Evolutionary conservation across 768 basidiomycete genomes (phyloP).

Genomic region (Scleroderma citrinum): DNA sequence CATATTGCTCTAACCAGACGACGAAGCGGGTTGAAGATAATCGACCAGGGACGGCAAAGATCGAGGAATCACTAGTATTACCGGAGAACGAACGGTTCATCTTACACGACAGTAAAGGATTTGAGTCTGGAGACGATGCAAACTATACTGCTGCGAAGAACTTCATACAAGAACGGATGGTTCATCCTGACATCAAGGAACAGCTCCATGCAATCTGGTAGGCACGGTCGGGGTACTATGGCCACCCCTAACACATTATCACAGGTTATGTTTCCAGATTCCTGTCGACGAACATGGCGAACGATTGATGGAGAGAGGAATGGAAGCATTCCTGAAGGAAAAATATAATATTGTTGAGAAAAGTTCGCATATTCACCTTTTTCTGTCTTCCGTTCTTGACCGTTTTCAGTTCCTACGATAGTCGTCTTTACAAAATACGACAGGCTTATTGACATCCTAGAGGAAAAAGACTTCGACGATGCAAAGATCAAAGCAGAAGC

Average conservation of each 20-base stretch:
- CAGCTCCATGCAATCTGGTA: conserved; percentile 13
- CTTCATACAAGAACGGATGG: conserved; percentile 7
- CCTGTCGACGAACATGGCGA: not conserved
- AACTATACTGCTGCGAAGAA: conserved; percentile 4
- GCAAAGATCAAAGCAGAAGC: not conserved
- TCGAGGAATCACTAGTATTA: conserved; percentile 9
- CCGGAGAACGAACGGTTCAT: conserved; percentile 6
- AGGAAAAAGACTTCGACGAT: not conserved
- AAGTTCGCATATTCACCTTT: not conserved
- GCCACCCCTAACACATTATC: not conserved
- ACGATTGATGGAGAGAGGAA: conserved; percentile 4
- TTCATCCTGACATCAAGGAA: conserved; percentile 3
- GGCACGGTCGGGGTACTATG: not conserved
- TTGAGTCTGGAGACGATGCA: conserved; percentile 8
- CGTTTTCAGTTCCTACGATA: not conserved
- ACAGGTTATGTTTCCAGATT: conserved; percentile 1
- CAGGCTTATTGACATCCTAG: conserved; percentile 3
- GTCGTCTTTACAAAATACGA: conserved; percentile 2
- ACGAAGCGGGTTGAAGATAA: not conserved
- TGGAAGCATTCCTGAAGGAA: not conserved
- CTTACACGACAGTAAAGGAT: conserved; percentile 14
- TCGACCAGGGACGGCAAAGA: conserved; percentile 1
- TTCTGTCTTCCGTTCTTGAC: not conserved
- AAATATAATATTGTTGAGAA: not conserved
- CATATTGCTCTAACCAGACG: not conserved